Evolutionary conservation across 176 grass and related monocot species (phyloP).

Genomic region (sorghum (Sorghum bicolor)): Sorghum_bicolor_NCBIv3 NC_012875.2:61144501-61145000

Average conservation of each 20-base stretch:
- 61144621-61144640: conserved; percentile 87
- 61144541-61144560: conserved; percentile 84
- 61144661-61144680: conserved; percentile 84
- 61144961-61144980: background rate
- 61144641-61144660: conserved; percentile 73
- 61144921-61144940: too few species aligned
- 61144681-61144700: conserved; percentile 66
- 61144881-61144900: background rate
- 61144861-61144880: too few species aligned
- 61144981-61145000: background rate
- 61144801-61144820: too few species aligned
- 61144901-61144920: background rate
- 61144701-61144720: background rate
- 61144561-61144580: conserved; percentile 80
- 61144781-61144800: conserved; percentile 17
- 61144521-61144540: conserved; percentile 76
- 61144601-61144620: conserved; percentile 95
- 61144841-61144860: background rate
- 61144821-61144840: background rate
- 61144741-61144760: background rate
- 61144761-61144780: background rate
- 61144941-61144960: background rate
- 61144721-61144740: conserved; percentile 5
- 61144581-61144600: conserved; percentile 68
- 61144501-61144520: conserved; percentile 65